Evolutionary conservation across 805 yeast species (phyloP), one percentile per base, ranked within the genome.

Genomic region (Sugiyamaella qingdaonensis): DNA sequence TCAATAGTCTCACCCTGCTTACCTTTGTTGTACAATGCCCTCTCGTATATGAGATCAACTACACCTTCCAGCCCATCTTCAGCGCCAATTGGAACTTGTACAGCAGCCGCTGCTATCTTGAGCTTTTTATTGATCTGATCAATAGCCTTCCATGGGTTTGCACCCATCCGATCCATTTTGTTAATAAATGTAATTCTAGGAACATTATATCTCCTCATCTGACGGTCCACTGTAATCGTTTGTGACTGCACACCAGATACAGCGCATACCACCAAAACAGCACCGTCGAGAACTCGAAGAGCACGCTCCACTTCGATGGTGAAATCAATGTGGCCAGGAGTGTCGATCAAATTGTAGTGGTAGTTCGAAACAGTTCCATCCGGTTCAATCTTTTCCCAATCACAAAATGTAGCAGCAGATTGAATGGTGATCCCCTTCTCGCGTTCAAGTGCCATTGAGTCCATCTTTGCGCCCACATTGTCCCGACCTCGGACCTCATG

Each of bases 141-240:
- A 64, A 94, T 86, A 54, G 95, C 97, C 58, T 79, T 81, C 85
- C 95, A 94, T 19, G 99, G 99, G 72, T 94, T 85, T 52, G 99
- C 88, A 61, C 99, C 99, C 97, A 94, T 88, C 69, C 99, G 84
- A 72, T 94, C 99, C 97, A 94, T 91, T 76, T 94, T 94, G 75
- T 94, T 94, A 71, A 94, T 87, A 66, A 94, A 94, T 9, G 99
- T 92, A 50, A 94, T 79, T 67, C 99, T 81, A 51, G 99, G 99
- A 66, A 94, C 96, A 67, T 94, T 90, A 73, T 94, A 94, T 69
- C 99, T 85, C 64, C 96, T 84, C 99, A 94, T 94, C 75, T 94
- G 99, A 68, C 99, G 85, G 71, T 94, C 99, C 46, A 94, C 99
- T 39, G 99, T 94, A 55, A 94, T 96, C 16, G 99, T 94, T 72